These are phyloP conservation scores for Clarireedia paspali DNA, from an alignment of 2,329 filamentous ascomycete genomes.

Conservation along the genomic window DNA sequence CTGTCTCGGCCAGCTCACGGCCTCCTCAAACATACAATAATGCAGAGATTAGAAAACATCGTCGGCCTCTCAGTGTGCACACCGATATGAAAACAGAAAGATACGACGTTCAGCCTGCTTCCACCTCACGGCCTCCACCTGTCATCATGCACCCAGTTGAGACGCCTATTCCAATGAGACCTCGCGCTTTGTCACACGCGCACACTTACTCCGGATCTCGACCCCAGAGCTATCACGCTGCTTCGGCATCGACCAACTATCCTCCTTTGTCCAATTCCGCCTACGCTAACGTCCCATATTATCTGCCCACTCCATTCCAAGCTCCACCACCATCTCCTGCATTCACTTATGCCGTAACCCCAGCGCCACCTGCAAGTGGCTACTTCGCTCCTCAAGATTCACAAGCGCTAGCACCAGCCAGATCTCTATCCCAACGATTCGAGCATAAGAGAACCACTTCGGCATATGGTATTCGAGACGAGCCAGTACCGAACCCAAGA, in stretches of 20 bases:
- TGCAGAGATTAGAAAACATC: constrained; percentile 2
- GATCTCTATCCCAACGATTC: constrained; percentile 21
- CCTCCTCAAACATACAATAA: background rate
- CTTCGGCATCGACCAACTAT: background rate
- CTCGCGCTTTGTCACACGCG: constrained; percentile 1
- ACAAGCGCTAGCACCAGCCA: constrained; percentile 2
- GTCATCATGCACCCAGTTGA: background rate
- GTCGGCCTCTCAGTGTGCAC: constrained; percentile 2
- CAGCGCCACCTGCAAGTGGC: background rate
- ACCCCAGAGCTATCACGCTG: constrained; percentile 4
- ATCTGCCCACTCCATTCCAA: background rate
- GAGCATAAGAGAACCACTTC: constrained; percentile 18
- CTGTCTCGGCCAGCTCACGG: background rate
- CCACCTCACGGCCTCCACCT: constrained; percentile 1
- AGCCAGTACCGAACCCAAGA: background rate
- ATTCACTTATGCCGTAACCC: background rate
- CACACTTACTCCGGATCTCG: constrained; percentile 1
- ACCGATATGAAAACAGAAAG: constrained; percentile 3
- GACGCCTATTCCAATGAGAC: background rate
- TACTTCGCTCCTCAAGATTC: background rate
- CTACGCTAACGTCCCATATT: background rate
- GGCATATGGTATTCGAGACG: constrained; percentile 14
- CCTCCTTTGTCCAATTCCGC: constrained; percentile 7
- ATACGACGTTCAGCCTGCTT: background rate
- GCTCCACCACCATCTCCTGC: constrained; percentile 8